A percentile compares a stretch with the other conserved stretches of the same genome.
These are phyloP conservation scores for Chrysosphaeria jannelii DNA, from an alignment of 2,329 filamentous ascomycete genomes.

Conservation along the genomic window DNA sequence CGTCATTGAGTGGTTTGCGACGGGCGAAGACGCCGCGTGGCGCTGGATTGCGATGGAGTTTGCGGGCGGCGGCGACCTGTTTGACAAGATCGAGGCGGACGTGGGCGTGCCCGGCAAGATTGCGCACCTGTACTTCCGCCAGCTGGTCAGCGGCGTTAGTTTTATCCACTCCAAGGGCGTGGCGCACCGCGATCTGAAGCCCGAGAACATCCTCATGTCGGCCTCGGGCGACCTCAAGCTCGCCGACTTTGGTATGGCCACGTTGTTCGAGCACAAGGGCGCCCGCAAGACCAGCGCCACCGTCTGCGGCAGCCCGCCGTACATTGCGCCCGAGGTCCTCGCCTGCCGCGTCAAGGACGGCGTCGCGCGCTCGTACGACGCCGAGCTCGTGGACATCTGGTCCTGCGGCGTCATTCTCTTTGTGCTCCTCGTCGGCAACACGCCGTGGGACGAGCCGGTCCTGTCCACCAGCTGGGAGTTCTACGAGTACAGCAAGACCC, in stretches of 20 bases:
- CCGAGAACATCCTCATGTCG: constrained; percentile 82
- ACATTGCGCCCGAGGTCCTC: constrained; percentile 83
- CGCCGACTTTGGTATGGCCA: constrained; percentile 88
- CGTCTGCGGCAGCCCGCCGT: constrained; percentile 84
- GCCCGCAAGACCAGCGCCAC: constrained; percentile 57
- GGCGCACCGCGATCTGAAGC: constrained; percentile 72
- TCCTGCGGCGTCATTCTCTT: constrained; percentile 96
- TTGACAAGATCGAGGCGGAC: constrained; percentile 98
- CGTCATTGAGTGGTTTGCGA: constrained; percentile 75
- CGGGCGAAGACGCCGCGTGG: constrained; percentile 64
- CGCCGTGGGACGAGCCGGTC: constrained; percentile 88
- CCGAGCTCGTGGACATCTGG: constrained; percentile 80
- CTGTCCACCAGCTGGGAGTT: constrained; percentile 58
- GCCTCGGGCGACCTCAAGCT: constrained; percentile 68
- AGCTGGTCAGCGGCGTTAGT: constrained; percentile 65
- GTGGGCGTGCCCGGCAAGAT: constrained; percentile 84
- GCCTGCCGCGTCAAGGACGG: constrained; percentile 12
- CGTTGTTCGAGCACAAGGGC: constrained; percentile 73
- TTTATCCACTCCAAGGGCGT: constrained; percentile 95
- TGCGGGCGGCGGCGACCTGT: constrained; percentile 81
- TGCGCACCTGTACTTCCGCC: constrained; percentile 84
- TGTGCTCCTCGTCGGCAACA: constrained; percentile 81
- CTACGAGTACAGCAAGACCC: constrained; percentile 52
- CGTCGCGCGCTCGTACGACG: constrained; percentile 20
- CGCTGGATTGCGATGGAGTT: constrained; percentile 97